Evolutionary conservation across 345 rosid species (phyloP), one percentile per base, ranked within the genome.

Genomic region (Carallia pectinifolia): DNA sequence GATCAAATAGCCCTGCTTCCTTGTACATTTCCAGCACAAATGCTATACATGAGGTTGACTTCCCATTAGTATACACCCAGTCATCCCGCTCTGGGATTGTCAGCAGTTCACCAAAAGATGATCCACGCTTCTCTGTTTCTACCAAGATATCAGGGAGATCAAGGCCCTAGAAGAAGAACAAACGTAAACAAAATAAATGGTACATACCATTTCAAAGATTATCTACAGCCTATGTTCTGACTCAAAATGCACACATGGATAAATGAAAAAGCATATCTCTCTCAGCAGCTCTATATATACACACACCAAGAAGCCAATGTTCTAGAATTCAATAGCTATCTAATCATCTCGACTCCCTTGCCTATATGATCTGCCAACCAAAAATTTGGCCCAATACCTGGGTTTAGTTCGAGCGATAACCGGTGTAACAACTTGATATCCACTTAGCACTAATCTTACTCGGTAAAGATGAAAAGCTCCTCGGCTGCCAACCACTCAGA

Each of bases 11-110:
- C 23, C 99, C 97, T 30, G 91, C 97, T 72, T 80, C 99, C 85
- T 96, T 96, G 81, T 92, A 96, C 88, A 96, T 81, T 82, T 92
- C 97, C 44, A 92, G 98, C 74, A 92, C 72, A 63, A 92, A 96
- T 39, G 98, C 98, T 23, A 23, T 30, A 96, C 99, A 96, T 17
- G 99, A 90, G 64, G 96, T 81, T 4, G 99, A 96, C 81, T 87
- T 89, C 76, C 99, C 99, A 72, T 96, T 97, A 27, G 83, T 82
- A 65, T 96, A 92, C 64, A 85, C 18, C 99, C 99, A 96, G 71
- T 90, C 88, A 76, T 96, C 99, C 72, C 85, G 88, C 80, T 96
- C 99, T 27, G 99, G 97, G 79, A 96, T 74, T n/a, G 94, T 77
- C 73, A 92, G 84, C 79, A 96, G 70, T 82, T 90, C 84, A 63